A percentile compares a stretch with the other conserved stretches of the same genome.
These are phyloP conservation scores for Chamaecrista fasciculata DNA, from an alignment of 306 rosid genomes.

Conservation along the genomic window DNA sequence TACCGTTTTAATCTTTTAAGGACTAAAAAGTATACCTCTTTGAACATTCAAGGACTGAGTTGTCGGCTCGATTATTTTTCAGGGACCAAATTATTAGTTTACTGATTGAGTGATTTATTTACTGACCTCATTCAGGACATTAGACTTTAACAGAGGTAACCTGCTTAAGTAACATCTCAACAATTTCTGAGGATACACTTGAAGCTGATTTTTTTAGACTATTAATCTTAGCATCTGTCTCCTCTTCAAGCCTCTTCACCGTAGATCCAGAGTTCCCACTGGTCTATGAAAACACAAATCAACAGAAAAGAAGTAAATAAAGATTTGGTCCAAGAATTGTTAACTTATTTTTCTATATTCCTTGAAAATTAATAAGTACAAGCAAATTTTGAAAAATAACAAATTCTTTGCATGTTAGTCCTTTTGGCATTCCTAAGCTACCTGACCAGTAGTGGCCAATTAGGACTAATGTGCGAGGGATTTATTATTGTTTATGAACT, in stretches of 20 bases:
- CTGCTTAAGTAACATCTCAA: slow-evolving; percentile 59
- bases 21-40: too few relatives aligned
- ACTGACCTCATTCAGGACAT: slow-evolving; percentile 26
- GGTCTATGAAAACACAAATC: slow-evolving; percentile 33
- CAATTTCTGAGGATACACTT: slow-evolving; percentile 46
- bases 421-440: too few relatives aligned
- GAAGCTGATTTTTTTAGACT: slow-evolving; percentile 47
- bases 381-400: background rate
- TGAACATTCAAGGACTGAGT: too few relatives aligned
- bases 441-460: too few relatives aligned
- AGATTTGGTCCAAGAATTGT: background rate
- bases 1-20: too few relatives aligned
- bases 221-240: slow-evolving; percentile 56
- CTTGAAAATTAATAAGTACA: too few relatives aligned
- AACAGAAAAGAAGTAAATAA: background rate
- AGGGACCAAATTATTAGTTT: too few relatives aligned
- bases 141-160: slow-evolving; percentile 51
- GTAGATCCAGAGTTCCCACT: slow-evolving; percentile 61
- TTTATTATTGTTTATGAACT: background rate
- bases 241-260: slow-evolving; percentile 66
- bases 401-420: too few relatives aligned
- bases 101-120: too few relatives aligned
- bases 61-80: too few relatives aligned
- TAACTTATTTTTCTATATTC: too few relatives aligned
- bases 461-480: too few relatives aligned